phyloP scores from a whole-genome alignment of 305 asterid genomes.

The Solanum chacoense region DNA sequence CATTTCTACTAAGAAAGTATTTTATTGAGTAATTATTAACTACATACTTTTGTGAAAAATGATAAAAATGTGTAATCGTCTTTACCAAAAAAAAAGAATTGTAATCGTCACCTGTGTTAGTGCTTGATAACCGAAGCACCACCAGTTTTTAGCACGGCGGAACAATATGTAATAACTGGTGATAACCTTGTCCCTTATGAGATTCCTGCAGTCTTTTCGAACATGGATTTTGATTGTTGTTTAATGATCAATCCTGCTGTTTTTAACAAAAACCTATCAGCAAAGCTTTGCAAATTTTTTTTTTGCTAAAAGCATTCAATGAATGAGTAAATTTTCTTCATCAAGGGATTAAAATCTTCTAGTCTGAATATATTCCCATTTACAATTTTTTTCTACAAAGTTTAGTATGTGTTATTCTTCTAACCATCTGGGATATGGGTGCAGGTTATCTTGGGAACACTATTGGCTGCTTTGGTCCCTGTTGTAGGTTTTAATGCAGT shows the following conservation, averaged over 20 bases:
- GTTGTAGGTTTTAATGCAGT: conserved; percentile 98
- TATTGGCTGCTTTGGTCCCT: conserved; percentile 87
- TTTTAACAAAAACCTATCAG: background rate
- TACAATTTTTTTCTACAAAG: background rate
- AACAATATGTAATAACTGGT: background rate
- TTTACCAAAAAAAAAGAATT: background rate
- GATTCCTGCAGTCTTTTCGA: background rate
- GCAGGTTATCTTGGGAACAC: conserved; percentile 84
- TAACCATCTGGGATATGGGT: background rate
- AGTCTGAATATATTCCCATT: background rate
- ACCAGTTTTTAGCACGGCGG: background rate
- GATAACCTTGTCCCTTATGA: background rate
- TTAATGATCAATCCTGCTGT: background rate
- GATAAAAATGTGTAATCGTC: background rate
- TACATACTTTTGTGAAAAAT: background rate
- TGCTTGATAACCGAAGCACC: background rate
- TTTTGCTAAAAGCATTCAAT: background rate
- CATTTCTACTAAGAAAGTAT: background rate
- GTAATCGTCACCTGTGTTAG: background rate
- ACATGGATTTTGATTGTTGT: background rate
- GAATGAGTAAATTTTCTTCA: background rate
- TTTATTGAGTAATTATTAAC: background rate
- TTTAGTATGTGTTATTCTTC: background rate
- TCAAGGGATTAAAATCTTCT: background rate
- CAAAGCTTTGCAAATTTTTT: background rate